Evolutionary conservation across 805 yeast genomes (phyloP).

Genomic region (Candida maesae): DNA sequence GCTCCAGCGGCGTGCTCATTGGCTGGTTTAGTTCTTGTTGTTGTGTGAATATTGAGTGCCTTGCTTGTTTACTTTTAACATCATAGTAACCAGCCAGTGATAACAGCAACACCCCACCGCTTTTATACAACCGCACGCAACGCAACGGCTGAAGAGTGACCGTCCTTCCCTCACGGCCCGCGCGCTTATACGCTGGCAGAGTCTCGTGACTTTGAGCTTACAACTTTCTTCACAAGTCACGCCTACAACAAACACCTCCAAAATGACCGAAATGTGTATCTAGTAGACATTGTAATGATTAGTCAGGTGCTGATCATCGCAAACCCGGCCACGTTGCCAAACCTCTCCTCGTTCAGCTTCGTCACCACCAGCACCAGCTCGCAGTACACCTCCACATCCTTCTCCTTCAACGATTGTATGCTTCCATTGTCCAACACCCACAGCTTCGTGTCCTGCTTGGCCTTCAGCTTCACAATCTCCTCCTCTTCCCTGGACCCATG

Average conservation of each 20-base stretch:
- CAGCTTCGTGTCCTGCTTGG: slow-evolving; percentile 58
- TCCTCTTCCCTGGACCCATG: slow-evolving; percentile 32
- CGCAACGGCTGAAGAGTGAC: not conserved
- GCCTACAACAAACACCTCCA: not conserved
- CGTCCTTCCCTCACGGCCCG: not conserved
- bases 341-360: slow-evolving; percentile 63
- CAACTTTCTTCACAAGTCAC: too few relatives aligned
- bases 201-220: too few relatives aligned
- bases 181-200: not conserved
- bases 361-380: slow-evolving; percentile 63
- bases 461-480: slow-evolving; percentile 44
- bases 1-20: slow-evolving; percentile 9
- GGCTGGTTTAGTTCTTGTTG: too few relatives aligned
- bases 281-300: not conserved
- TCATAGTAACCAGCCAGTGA: too few relatives aligned
- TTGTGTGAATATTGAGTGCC: too few relatives aligned
- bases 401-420: slow-evolving; percentile 42
- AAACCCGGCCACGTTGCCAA: slow-evolving; percentile 72
- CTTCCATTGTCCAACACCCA: slow-evolving; percentile 60
- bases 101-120: not conserved
- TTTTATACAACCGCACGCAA: too few relatives aligned
- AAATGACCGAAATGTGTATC: too few relatives aligned
- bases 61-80: too few relatives aligned
- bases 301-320: slow-evolving; percentile 53
- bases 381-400: slow-evolving; percentile 51